Evolutionary conservation across 1,139 yeast genomes (phyloP), one percentile per base, ranked within the genome.

Genomic region (Scheffersomyces quercinus): DNA sequence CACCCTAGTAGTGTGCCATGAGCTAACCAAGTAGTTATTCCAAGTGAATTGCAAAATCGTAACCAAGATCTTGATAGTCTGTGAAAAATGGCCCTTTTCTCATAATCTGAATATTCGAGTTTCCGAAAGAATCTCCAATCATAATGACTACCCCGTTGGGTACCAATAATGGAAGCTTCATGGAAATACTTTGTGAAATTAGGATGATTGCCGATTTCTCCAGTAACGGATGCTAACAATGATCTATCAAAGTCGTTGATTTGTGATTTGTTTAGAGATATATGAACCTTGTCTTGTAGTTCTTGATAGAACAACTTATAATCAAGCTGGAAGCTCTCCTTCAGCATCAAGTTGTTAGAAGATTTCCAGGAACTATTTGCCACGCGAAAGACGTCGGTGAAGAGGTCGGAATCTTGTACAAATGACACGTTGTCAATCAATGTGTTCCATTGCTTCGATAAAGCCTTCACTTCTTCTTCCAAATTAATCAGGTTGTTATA

Each of bases 1-100:
- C 85, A 82, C 1, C 85, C 83, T 29, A 81, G 55, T 43, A 82
- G 61, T 0, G 83, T 65, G 0, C 87, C 87, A 61, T 81, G 85
- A 2, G 81, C 81, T n/a, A 81, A 58, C 82, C 85, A 82, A 2
- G 83, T 69, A 35, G 66, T 61, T 3, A 80, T 46, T 0, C 74
- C 74, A 3, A 65, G 42, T n/a, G 64, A 56, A 15, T 59, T 58
- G n/a, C 81, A 60, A 55, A 81, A 81, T 24, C 70, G 58, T 8
- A 81, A 59, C 85, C 85, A 82, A 0, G 83, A 78, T 41, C 83
- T 60, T 1, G 75, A 61, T 11, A 77, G 51, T 28, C 79, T 62
- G 52, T 79, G 83, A 4, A 81, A 59, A 1, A 68, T 56, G 0
- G 78, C 70, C 38, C 64, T 64, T 40, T 73, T 64, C 46, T 77